These are phyloP conservation scores for Hirschfeldia incana DNA, from an alignment of 345 rosid species.

Conservation along the genomic window DNA sequence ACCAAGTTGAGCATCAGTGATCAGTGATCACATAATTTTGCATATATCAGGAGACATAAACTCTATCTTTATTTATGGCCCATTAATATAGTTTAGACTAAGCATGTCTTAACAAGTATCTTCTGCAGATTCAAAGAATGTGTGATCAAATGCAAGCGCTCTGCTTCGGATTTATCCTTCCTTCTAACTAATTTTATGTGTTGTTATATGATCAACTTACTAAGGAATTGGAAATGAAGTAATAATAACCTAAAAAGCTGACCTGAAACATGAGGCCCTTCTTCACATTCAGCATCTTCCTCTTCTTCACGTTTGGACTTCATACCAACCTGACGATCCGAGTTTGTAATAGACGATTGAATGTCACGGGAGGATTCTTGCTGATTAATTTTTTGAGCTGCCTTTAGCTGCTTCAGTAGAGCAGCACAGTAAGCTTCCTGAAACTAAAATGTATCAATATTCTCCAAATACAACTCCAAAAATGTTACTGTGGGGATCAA, in stretches of 20 bases:
- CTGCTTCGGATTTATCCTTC: neutral
- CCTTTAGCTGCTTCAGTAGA: constrained; percentile 23
- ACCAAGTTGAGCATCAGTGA: neutral
- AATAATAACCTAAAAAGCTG: constrained; percentile 11
- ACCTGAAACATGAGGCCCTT: constrained; percentile 64
- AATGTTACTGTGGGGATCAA: neutral
- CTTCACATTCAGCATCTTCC: constrained; percentile 74
- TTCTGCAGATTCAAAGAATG: neutral
- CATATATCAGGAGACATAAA: neutral
- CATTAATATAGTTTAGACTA: neutral
- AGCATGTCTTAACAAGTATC: neutral
- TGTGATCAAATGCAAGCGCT: neutral
- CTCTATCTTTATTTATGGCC: neutral
- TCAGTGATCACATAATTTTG: neutral
- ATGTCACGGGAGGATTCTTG: constrained; percentile 43
- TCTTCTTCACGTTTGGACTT: constrained; percentile 63
- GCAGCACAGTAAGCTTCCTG: constrained; percentile 91
- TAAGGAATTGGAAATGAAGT: neutral
- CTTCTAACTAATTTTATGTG: neutral
- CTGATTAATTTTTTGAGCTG: constrained; percentile 51
- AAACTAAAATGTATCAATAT: neutral
- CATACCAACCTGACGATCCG: constrained; percentile 69
- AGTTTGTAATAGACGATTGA: constrained; percentile 38
- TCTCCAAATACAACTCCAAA: neutral
- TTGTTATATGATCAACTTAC: constrained; percentile 4